Evolutionary conservation across 75 land plant species (phyloP), one percentile per base, ranked within the genome.

Genomic region (Pinus albicaulis): DNA sequence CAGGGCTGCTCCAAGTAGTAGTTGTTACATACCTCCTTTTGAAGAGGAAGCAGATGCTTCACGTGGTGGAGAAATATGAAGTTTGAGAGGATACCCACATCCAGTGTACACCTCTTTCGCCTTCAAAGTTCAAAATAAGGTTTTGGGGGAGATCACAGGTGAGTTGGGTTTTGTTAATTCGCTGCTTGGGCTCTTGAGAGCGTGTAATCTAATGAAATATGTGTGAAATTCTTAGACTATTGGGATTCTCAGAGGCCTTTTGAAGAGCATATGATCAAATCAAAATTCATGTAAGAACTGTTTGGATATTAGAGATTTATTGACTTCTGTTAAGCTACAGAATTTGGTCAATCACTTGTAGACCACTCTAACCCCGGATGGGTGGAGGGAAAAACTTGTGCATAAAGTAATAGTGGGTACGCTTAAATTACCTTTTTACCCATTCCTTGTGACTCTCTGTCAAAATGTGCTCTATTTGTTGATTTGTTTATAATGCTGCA

Each of bases 41-140:
- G 48, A 76, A 76, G 77, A 52, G 77, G 53, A 65, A 73, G 52
- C 77, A 76, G 24, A 76, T 76, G 77, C 76, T 76, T 12, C 52
- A 31, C 4, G 53, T 72, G 3, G 77, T 76, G 41, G 75, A 76
- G 75, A 65, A 72, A n/a, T 65, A 76, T 44, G 77, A 76, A 26
- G 66, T 26, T 63, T 63, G 14, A 63, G 66, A 63, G 66, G 36
- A 34, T 5, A 28, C 66, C 36, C 66, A 28, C 66, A 26, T 61
- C 26, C 53, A 48, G 53, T 48, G 2, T 48, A 48, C 53, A 48
- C 12, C 53, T 48, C 11, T 48, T 10, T 48, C 53, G 14, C 26
- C 64, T 61, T 24, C 64, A 23, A 48, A 48, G 64, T 23, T 61
- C 28, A 61, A 61, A 61, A 48, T 48, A 48, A 11, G 53, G 53